Base-by-base conservation (phyloP, 148 eudicot species). In the Vaccinium darrowii region DNA sequence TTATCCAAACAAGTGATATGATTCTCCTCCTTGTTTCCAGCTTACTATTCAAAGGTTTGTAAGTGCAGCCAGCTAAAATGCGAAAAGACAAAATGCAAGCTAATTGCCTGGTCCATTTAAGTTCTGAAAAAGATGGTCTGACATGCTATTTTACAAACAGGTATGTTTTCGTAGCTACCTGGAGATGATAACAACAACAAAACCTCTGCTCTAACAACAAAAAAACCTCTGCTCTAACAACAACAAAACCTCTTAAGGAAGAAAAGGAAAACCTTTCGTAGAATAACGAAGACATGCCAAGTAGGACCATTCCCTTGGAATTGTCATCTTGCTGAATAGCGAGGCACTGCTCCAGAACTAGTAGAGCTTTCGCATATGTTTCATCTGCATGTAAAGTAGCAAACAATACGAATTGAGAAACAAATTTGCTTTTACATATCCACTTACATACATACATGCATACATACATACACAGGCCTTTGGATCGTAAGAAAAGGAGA, bases 311-410 rank as follows among this genome's bases (percentile, higher is more conserved):
- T 49, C 94, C 97, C 86, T 91, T 96, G 0, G 94, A 88, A 88
- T 89, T 89, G 79, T 91, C 94, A 83, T 93, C 93, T 30, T 90
- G 86, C 79, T 94, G 99, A 86, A 88, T 87, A 19, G 90, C 86
- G 76, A 93, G 85, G 58, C 99, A 94, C 90, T 96, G 99, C 72
- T 96, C 98, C 82, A 96, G 86, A 75, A 96, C 90, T 85, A 96
- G 89, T 57, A 89, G 84, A 80, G 92, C 97, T 91, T 89, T 87
- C 65, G 90, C 89, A 52, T 93, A 94, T 33, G 98, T 92, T 78
- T 92, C 98, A 84, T 96, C 99, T 93, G 86, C 91, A 84, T 76
- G 36, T 69, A 75, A 50, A 71, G 27, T 19, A 33, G 43, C 81
- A 78, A 79, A 83, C 4, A 36, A 53, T 18, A 0, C 10, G 36